phyloP scores from a whole-genome alignment of 495 filamentous ascomycete species.

The Bacidia rubella region DNA sequence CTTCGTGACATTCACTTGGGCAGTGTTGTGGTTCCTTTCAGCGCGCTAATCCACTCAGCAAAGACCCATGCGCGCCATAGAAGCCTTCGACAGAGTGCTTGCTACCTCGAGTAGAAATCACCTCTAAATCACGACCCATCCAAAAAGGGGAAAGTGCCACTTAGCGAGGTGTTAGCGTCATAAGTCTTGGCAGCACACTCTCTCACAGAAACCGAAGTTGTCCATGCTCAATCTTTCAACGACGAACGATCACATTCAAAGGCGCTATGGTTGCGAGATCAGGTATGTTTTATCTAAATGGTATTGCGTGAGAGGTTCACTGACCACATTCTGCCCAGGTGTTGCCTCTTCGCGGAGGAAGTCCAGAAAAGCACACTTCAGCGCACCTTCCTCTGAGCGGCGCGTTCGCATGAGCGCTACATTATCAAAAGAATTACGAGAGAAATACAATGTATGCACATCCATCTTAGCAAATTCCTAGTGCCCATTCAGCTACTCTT shows the following conservation, averaged over 20 bases:
- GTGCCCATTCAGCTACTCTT: too few relatives aligned
- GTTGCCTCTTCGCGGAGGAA: conserved; percentile 83
- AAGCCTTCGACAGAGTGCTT: too few relatives aligned
- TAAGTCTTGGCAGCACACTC: neutral
- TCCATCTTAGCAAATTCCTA: too few relatives aligned
- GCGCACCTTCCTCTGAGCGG: conserved; percentile 78
- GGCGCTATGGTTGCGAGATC: too few relatives aligned
- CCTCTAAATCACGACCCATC: neutral
- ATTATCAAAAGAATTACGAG: conserved; percentile 86
- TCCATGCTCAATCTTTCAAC: conserved; percentile 3
- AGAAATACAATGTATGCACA: conserved; percentile 78
- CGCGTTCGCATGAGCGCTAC: conserved; percentile 88
- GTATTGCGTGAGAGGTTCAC: neutral
- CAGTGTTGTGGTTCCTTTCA: too few relatives aligned
- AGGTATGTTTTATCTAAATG: neutral
- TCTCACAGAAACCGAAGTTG: neutral
- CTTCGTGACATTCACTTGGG: too few relatives aligned
- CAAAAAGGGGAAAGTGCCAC: neutral
- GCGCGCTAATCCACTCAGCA: too few relatives aligned
- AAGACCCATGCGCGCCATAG: too few relatives aligned
- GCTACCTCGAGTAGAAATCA: too few relatives aligned
- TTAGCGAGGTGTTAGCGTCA: neutral
- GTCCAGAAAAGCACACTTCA: conserved; percentile 95
- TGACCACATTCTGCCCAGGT: conserved; percentile 27
- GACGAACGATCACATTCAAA: too few relatives aligned